phyloP scores from a whole-genome alignment of 345 rosid genomes.

The Limnanthes douglasii region DNA sequence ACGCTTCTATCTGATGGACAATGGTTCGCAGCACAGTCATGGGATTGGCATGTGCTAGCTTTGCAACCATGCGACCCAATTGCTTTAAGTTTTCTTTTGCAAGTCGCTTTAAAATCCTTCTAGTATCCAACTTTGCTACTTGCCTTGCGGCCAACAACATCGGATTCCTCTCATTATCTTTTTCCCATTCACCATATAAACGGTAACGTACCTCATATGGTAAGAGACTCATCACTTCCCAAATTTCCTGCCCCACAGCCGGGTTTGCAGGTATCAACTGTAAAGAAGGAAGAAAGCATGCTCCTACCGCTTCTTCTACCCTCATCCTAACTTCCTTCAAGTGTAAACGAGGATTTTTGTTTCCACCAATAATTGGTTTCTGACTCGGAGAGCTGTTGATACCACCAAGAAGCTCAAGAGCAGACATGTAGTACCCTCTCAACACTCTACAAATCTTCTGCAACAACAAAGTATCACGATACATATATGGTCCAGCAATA shows the following conservation, averaged over 20 bases:
- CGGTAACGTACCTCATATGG: slow-evolving; percentile 99
- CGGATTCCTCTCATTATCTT: slow-evolving; percentile 85
- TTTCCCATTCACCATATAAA: slow-evolving; percentile 99
- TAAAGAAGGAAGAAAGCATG: slow-evolving; percentile 84
- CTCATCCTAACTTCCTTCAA: slow-evolving; percentile 78
- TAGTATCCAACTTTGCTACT: slow-evolving; percentile 96
- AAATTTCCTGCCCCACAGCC: slow-evolving; percentile 95
- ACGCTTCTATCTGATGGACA: slow-evolving; percentile 96
- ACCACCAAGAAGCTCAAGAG: slow-evolving; percentile 38
- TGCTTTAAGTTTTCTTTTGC: slow-evolving; percentile 98
- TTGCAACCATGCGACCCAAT: slow-evolving; percentile 98
- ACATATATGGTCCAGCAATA: slow-evolving; percentile 78
- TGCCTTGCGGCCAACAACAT: slow-evolving; percentile 86
- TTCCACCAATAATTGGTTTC: slow-evolving; percentile 24
- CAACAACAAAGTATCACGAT: slow-evolving; percentile 67
- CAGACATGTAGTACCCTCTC: slow-evolving; percentile 66
- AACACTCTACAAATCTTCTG: slow-evolving; percentile 98
- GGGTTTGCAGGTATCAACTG: slow-evolving; percentile 98
- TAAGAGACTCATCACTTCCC: slow-evolving; percentile 97
- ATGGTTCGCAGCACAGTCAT: slow-evolving; percentile 97
- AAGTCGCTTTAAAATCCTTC: slow-evolving; percentile 86
- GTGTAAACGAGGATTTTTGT: slow-evolving; percentile 45
- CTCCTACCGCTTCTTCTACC: slow-evolving; percentile 88
- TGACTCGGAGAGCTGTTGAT: slow-evolving; percentile 25
- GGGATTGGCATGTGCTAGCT: slow-evolving; percentile 99